Base-by-base conservation (phyloP, 1,139 yeast genomes). In the Saccharomyces hybrid region DNA sequence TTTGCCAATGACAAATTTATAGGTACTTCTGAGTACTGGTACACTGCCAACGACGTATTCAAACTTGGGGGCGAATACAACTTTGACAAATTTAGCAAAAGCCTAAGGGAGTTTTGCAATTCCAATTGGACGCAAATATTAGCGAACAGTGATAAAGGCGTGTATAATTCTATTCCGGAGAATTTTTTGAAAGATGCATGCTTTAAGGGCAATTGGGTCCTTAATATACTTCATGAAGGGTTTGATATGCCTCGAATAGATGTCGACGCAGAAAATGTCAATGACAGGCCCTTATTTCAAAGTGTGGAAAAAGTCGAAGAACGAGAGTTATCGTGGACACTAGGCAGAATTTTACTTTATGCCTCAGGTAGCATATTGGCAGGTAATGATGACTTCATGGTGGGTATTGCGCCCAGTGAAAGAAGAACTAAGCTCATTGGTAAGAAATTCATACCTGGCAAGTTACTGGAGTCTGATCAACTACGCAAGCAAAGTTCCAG, bases 21-120 rank as follows among this genome's bases (percentile, higher is more conserved):
- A 42, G 95, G 95, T 0, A 81, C 86, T 23, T 84, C 91, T 0
- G 95, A 87, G 64, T 87, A 85, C 70, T 86, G 93, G 93, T 87
- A 87, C 64, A 86, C 93, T 1, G 90, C 93, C 3, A 85, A 86
- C 65, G 95, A 87, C 63, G 81, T 87, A 5, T 86, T 86, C 65
- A 81, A 84, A 54, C 78, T 87, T 70, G 90, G 90, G 8, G 93
- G 93, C 6, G 86, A 82, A 55, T 86, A 86, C 64, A 84, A 83
- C 61, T 86, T 79, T 64, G 75, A 78, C 54, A 72, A 75, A 42
- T 86, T 84, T 65, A 84, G 81, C 66, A 76, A 76, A 48, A 78
- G 80, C 54, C 86, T 85, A 3, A 78, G 79, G 58, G 75, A 76
- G 34, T 86, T 79, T 61, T 87, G 95, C 72, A 86, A 81, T 62